phyloP scores from a whole-genome alignment of 140 eudicot genomes.

The Senecio squalidus region DNA sequence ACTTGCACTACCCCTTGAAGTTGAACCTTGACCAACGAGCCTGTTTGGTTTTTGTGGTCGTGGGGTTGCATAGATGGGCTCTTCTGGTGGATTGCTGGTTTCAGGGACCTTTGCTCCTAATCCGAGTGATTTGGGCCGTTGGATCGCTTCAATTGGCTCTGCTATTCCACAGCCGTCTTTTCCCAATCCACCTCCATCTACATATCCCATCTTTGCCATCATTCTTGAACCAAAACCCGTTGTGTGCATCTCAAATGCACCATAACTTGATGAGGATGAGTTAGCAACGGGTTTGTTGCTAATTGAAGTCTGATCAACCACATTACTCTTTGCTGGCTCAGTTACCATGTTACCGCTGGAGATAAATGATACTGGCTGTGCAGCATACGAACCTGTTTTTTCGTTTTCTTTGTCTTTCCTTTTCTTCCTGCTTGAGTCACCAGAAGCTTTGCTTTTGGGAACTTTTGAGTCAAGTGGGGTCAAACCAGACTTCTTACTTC shows the following conservation, averaged over 20 bases:
- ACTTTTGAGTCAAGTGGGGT: constrained; percentile 24
- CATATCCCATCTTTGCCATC: constrained; percentile 92
- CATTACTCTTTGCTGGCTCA: constrained; percentile 27
- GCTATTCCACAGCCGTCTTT: constrained; percentile 78
- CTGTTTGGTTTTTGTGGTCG: constrained; percentile 21
- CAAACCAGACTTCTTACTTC: constrained; percentile 22
- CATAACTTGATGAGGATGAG: constrained; percentile 51
- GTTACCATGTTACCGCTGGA: constrained; percentile 74
- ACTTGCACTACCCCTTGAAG: neutral
- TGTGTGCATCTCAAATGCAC: constrained; percentile 93
- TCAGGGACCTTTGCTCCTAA: constrained; percentile 66
- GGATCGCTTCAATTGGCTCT: constrained; percentile 70
- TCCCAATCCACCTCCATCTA: constrained; percentile 69
- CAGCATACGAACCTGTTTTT: constrained; percentile 57
- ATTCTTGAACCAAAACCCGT: constrained; percentile 92
- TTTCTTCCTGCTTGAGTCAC: constrained; percentile 49
- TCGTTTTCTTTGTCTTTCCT: constrained; percentile 37
- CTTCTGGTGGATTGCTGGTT: constrained; percentile 16
- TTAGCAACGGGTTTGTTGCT: constrained; percentile 16
- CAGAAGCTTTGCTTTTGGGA: constrained; percentile 27
- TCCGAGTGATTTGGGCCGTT: constrained; percentile 90
- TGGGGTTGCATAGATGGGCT: constrained; percentile 18
- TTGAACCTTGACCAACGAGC: constrained; percentile 19
- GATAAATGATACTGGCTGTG: constrained; percentile 79
- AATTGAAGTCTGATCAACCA: constrained; percentile 16